These are phyloP conservation scores for Ramaria sp. DNA, from an alignment of 768 basidiomycete genomes.

Conservation along the genomic window DNA sequence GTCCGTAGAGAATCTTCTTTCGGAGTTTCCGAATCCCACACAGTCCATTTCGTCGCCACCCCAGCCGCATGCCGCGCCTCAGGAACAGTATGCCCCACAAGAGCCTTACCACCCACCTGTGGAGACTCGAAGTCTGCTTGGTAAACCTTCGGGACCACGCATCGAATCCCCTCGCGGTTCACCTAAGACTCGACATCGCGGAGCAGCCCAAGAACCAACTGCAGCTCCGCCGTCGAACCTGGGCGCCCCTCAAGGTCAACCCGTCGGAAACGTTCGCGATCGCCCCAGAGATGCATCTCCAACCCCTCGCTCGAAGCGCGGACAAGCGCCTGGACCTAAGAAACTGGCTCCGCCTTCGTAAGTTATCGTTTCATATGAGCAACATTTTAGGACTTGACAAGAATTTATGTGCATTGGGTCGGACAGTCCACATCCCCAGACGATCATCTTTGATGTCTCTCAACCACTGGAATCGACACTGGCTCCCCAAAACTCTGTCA, in stretches of 20 bases:
- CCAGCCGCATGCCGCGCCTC: constrained; percentile 28
- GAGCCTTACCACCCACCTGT: constrained; percentile 20
- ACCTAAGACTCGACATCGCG: constrained; percentile 10
- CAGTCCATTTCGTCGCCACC: constrained; percentile 19
- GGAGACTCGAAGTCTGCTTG: constrained; percentile 9
- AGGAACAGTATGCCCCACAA: constrained; percentile 29
- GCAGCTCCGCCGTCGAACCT: constrained; percentile 1
- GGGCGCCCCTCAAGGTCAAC: not conserved
- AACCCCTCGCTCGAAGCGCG: not conserved
- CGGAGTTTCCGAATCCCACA: constrained; percentile 50
- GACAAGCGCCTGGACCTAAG: not conserved
- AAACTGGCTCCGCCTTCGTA: constrained; percentile 3
- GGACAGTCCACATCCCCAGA: constrained; percentile 50
- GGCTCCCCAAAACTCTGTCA: constrained; percentile 64
- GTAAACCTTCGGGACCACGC: constrained; percentile 13
- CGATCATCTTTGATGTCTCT: constrained; percentile 65
- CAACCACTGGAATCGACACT: constrained; percentile 65
- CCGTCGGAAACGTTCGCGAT: not conserved
- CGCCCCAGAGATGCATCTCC: constrained; percentile 6
- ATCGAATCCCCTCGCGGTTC: not conserved
- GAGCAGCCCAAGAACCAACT: constrained; percentile 8
- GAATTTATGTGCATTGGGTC: not conserved
- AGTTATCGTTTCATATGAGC: not conserved
- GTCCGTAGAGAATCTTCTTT: constrained; percentile 74
- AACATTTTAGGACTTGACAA: not conserved